phyloP scores from a whole-genome alignment of 2,329 filamentous ascomycete genomes.

The Daldinia sp. region DNA sequence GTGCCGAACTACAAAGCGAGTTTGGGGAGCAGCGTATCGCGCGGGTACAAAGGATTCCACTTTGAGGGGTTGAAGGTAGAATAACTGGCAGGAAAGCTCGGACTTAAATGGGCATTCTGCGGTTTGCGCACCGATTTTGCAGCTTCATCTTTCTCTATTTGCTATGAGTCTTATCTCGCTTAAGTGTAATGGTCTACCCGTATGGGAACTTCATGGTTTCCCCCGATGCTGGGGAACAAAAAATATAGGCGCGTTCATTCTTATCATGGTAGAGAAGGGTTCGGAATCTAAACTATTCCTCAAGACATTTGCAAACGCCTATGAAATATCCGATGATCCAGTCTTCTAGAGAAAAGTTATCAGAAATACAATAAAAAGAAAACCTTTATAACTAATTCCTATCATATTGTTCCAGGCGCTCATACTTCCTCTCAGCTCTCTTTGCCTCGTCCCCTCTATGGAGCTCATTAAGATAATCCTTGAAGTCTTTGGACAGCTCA shows the following conservation, averaged over 20 bases:
- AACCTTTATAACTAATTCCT: not conserved
- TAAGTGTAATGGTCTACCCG: not conserved
- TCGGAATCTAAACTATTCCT: not conserved
- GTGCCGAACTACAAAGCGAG: constrained; percentile 41
- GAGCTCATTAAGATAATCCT: constrained; percentile 45
- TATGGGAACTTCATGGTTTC: not conserved
- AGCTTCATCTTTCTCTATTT: not conserved
- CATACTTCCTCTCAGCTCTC: constrained; percentile 10
- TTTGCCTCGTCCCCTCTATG: constrained; percentile 38
- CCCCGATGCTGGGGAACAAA: not conserved
- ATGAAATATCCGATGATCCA: not conserved
- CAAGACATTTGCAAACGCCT: not conserved
- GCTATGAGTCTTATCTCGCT: not conserved
- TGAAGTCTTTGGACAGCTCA: constrained; percentile 49
- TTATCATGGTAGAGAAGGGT: not conserved
- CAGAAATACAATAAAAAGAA: too few relatives aligned
- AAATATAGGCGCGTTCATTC: not conserved
- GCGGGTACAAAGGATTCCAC: constrained; percentile 37
- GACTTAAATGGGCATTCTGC: not conserved
- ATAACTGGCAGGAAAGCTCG: not conserved
- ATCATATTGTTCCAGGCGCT: constrained; percentile 13
- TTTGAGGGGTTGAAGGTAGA: constrained; percentile 32
- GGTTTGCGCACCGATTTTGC: not conserved
- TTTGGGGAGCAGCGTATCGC: constrained; percentile 21
- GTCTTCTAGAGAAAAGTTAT: not conserved